Conservation (phyloP, 331 rosid genomes). For the Arachis monticola region DNA sequence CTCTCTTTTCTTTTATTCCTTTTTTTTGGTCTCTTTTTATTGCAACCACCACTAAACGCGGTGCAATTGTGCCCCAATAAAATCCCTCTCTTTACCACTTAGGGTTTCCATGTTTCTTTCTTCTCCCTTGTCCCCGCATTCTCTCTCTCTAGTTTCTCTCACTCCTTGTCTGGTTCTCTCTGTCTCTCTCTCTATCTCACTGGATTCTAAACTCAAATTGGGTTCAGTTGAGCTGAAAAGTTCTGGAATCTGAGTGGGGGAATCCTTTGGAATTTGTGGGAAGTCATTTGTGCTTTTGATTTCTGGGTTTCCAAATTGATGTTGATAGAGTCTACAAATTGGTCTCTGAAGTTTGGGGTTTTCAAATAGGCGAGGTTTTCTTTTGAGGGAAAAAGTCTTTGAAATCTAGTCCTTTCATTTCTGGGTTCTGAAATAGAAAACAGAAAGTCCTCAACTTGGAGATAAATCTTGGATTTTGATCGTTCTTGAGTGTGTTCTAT, state of each 20-base stretch:
- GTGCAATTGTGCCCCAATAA: constrained; percentile 54
- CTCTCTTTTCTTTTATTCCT: not conserved
- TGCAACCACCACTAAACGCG: constrained; percentile 61
- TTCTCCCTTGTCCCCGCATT: constrained; percentile 36
- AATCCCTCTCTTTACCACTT: constrained; percentile 55
- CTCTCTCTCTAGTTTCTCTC: not conserved
- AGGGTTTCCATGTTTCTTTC: constrained; percentile 45
- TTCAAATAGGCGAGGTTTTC: not conserved
- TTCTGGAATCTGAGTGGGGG: not conserved
- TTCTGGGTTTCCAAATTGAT: not conserved
- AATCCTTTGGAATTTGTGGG: constrained; percentile 10
- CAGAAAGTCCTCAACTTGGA: not conserved
- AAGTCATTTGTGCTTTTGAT: not conserved
- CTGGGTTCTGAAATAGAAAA: not conserved
- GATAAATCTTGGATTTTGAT: constrained; percentile 8
- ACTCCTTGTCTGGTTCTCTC: not conserved
- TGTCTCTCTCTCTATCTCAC: constrained; percentile 10
- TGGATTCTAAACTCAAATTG: not conserved
- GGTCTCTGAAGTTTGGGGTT: not conserved
- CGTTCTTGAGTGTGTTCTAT: constrained; percentile 8
- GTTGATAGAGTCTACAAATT: not conserved
- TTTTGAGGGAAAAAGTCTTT: not conserved
- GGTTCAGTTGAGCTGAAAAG: not conserved
- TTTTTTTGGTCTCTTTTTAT: not conserved
- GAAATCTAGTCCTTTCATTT: not conserved